Conservation (phyloP, 345 rosid genomes). For the Triadica sebifera region DNA sequence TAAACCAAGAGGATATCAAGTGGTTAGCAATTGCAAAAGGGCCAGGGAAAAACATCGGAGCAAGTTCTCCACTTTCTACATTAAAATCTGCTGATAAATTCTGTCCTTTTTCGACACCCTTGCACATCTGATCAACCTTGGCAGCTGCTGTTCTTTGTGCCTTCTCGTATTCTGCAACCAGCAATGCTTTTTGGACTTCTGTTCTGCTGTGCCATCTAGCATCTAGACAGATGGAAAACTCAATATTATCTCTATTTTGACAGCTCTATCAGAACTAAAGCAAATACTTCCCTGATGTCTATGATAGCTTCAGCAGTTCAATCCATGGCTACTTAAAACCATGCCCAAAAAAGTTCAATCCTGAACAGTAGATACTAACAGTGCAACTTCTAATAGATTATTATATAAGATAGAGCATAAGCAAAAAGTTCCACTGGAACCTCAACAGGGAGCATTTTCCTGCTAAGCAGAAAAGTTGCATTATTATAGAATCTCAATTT, state of each 20-base stretch:
- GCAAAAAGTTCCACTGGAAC: background rate
- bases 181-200: conserved; percentile 67
- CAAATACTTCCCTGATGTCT: background rate
- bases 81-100: conserved; percentile 67
- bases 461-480: background rate
- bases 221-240: conserved; percentile 37
- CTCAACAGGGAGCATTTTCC: background rate
- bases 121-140: conserved; percentile 79
- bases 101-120: conserved; percentile 75
- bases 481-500: too few relatives aligned
- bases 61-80: conserved; percentile 84
- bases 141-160: conserved; percentile 84
- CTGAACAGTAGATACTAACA: background rate
- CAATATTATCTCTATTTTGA: background rate
- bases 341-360: too few relatives aligned
- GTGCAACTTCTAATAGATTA: background rate
- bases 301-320: background rate
- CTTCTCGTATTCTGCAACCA: conserved; percentile 73
- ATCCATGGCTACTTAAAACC: too few relatives aligned
- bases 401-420: background rate
- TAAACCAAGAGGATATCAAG: conserved; percentile 78
- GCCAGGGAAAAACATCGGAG: conserved; percentile 85
- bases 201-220: conserved; percentile 93
- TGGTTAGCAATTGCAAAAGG: conserved; percentile 96
- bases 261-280: background rate